Percentiles rank a stretch among this genome's conserved stretches.
phyloP scores from a whole-genome alignment of 2,329 filamentous ascomycete genomes.

The Phyllosticta citribraziliensis region DNA sequence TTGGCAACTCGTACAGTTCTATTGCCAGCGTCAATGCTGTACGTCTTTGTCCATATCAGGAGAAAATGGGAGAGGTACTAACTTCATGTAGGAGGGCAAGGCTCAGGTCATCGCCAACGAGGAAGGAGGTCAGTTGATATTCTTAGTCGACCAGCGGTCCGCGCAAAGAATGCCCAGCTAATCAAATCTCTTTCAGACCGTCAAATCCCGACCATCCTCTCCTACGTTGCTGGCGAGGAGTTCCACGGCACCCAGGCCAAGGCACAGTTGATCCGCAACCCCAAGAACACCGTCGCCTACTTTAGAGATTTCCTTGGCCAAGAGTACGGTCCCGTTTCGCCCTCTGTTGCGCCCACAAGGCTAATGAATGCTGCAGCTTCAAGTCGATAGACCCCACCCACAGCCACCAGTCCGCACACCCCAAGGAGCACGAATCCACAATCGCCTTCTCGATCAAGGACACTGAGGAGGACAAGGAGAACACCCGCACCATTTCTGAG shows the following conservation, averaged over 20 bases:
- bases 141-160: constrained; percentile 7
- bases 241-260: constrained; percentile 96
- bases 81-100: constrained; percentile 61
- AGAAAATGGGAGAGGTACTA: background rate
- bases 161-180: constrained; percentile 8
- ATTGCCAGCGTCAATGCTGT: constrained; percentile 75
- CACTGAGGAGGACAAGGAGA: constrained; percentile 45
- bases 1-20: constrained; percentile 97
- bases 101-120: constrained; percentile 98
- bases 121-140: constrained; percentile 64
- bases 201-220: constrained; percentile 89
- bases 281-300: constrained; percentile 85
- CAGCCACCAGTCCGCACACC: constrained; percentile 87
- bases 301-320: constrained; percentile 94
- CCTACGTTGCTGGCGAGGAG: constrained; percentile 92
- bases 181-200: constrained; percentile 54
- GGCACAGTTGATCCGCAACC: constrained; percentile 82
- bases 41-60: constrained; percentile 17
- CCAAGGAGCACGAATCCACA: constrained; percentile 59
- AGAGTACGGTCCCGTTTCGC: constrained; percentile 51
- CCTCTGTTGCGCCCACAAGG: background rate
- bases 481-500: constrained; percentile 67
- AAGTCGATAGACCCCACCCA: constrained; percentile 94
- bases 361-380: constrained; percentile 46
- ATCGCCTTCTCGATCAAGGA: constrained; percentile 81